phyloP scores from a whole-genome alignment of 2,329 filamentous ascomycete genomes.

The Pestalotiopsis sp. region DNA sequence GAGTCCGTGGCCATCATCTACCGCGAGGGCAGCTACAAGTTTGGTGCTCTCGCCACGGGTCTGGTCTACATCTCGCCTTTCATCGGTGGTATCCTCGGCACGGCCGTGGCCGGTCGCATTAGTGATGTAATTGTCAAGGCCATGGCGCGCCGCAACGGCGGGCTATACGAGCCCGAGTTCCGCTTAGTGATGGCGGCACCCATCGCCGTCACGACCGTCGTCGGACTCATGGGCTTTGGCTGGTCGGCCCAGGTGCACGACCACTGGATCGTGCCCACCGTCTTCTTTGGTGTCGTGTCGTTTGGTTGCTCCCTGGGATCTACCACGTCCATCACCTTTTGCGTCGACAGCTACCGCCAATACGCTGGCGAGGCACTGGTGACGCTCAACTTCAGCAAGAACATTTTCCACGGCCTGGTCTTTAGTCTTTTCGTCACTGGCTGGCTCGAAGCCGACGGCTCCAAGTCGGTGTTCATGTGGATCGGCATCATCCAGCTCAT shows the following conservation, averaged over 20 bases:
- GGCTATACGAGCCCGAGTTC: slow-evolving; percentile 94
- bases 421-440: slow-evolving; percentile 86
- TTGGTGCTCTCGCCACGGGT: slow-evolving; percentile 77
- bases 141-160: slow-evolving; percentile 86
- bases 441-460: slow-evolving; percentile 77
- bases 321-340: slow-evolving; percentile 91
- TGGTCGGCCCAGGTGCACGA: slow-evolving; percentile 80
- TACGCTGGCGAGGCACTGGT: slow-evolving; percentile 94
- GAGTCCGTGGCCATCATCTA: slow-evolving; percentile 85
- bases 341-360: slow-evolving; percentile 88
- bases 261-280: slow-evolving; percentile 86
- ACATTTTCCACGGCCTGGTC: slow-evolving; percentile 85
- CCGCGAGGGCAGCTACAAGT: slow-evolving; percentile 73
- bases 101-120: slow-evolving; percentile 84
- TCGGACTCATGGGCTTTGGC: slow-evolving; percentile 94
- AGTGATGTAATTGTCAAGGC: slow-evolving; percentile 82
- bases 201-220: slow-evolving; percentile 74
- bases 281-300: slow-evolving; percentile 90
- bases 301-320: slow-evolving; percentile 91
- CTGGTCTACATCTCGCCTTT: slow-evolving; percentile 91
- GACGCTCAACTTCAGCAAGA: slow-evolving; percentile 93
- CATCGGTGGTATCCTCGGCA: slow-evolving; percentile 85
- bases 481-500: slow-evolving; percentile 85
- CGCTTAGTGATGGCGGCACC: slow-evolving; percentile 85
- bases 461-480: slow-evolving; percentile 77